Evolutionary conservation across 768 basidiomycete species (phyloP).

Genomic region (Lactarius pseudohatsudake): DNA sequence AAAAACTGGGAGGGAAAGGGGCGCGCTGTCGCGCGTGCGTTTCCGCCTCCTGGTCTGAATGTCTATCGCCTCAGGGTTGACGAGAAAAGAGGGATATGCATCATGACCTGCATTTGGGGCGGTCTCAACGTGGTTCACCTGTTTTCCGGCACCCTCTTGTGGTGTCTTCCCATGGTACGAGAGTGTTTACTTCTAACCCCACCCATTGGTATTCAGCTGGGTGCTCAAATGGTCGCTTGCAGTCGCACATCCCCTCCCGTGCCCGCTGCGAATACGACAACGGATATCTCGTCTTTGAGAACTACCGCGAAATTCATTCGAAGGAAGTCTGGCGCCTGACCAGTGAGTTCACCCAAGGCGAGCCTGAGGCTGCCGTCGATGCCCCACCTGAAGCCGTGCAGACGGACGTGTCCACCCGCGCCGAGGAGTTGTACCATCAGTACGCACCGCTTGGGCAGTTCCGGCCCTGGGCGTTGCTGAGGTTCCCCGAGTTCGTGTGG

Average conservation of each 20-base stretch:
- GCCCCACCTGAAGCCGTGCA: constrained; percentile 31
- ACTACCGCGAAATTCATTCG: constrained; percentile 38
- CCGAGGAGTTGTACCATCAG: constrained; percentile 29
- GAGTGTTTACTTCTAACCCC: background rate
- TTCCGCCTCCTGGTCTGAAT: constrained; percentile 37
- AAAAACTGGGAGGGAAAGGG: constrained; percentile 57
- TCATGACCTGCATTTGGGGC: constrained; percentile 55
- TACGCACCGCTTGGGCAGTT: constrained; percentile 49
- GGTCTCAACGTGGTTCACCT: constrained; percentile 62
- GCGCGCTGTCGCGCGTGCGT: constrained; percentile 41
- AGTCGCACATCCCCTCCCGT: constrained; percentile 51
- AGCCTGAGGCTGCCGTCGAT: constrained; percentile 5
- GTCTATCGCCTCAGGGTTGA: constrained; percentile 81
- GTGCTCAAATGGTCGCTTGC: constrained; percentile 11
- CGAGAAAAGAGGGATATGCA: constrained; percentile 54
- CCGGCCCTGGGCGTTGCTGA: constrained; percentile 58
- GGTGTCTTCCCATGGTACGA: constrained; percentile 59
- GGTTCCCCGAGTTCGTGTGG: constrained; percentile 41
- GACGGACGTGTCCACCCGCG: constrained; percentile 30
- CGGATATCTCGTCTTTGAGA: constrained; percentile 71
- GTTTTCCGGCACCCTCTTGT: constrained; percentile 48
- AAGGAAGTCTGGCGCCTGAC: constrained; percentile 73
- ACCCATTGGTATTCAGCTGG: background rate
- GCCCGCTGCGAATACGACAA: constrained; percentile 75
- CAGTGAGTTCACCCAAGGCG: constrained; percentile 30